Base-by-base conservation (phyloP, 2,329 filamentous ascomycete genomes). In the Talaromyces sp. region DNA sequence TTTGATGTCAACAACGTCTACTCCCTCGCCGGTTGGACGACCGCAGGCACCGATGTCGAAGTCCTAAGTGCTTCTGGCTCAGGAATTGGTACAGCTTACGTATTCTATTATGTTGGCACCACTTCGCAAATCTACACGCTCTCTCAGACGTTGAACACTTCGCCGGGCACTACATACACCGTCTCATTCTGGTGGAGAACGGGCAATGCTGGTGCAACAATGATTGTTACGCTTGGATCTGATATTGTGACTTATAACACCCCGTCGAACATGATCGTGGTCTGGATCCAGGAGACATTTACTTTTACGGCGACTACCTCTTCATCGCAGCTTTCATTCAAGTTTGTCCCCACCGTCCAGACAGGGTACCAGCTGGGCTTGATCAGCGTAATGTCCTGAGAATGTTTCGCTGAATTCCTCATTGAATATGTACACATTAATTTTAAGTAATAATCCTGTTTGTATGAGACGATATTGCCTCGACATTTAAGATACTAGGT, bases 141-240 rank as follows among this genome's bases (percentile, higher is more conserved):
- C 19, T 25, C 19, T 10, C 35, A 58, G 8, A 3, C 35, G 13
- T 10, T 41, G 13, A 7, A 6, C 54, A 58, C 35, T 11, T 22
- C 3, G 19, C 35, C 13, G 4, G 33, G 19, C 7, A 25, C 1
- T 19, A 41, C 54, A 58, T 58, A 58, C 35, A 41, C 54, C 7
- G 54, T 58, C 54, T 58, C 35, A 6, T 58, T 58, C 33, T 58
- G 35, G 35, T 58, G 54, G 54, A 22, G 35, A 25, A 10, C n/a
- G 15, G 54, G 54, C 11, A 8, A 9, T 57, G 2, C 3, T 1
- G 6, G 11, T 6, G 33, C 7, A n/a, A 3, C 54, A 19, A 15
- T 57, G 35, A 13, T 22, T 22, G 54, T 15, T 37, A 25, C 33
- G 10, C 33, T 58, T 17, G 54, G 54, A 8, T 22, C 35, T 39